Conservation (phyloP, 1,139 yeast species). For the Williopsis jadinii region DNA sequence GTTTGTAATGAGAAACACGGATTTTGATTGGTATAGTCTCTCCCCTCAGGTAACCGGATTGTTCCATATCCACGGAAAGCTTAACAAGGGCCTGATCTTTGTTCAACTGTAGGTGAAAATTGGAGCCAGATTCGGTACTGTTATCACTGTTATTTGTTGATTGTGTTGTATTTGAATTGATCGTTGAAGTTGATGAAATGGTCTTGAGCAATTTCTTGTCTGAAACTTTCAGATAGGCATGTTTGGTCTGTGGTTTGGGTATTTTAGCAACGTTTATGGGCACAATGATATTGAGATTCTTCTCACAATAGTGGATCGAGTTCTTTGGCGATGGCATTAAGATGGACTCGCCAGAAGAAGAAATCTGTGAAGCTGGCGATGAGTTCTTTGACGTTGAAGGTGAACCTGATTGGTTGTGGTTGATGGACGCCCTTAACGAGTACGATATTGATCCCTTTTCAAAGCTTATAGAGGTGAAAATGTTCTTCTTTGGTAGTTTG, state of each 20-base stretch:
- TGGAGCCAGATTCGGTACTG: constrained; percentile 14
- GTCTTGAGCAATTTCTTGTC: constrained; percentile 31
- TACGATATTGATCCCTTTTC: constrained; percentile 83
- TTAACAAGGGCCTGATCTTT: constrained; percentile 31
- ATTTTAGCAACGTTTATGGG: constrained; percentile 69
- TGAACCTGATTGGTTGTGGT: constrained; percentile 21
- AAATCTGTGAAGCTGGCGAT: constrained; percentile 16
- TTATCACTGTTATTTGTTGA: constrained; percentile 13
- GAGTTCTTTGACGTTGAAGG: constrained; percentile 5
- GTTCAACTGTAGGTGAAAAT: constrained; percentile 4
- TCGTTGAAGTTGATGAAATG: constrained; percentile 46
- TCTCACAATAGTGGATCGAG: constrained; percentile 36
- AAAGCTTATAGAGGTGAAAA: constrained; percentile 72
- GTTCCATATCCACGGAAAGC: constrained; percentile 53
- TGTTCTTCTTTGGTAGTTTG: constrained; percentile 61
- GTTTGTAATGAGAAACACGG: constrained; percentile 59
- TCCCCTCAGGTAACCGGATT: constrained; percentile 71
- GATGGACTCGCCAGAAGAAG: constrained; percentile 12
- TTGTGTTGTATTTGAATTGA: constrained; percentile 32
- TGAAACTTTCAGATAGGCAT: constrained; percentile 47
- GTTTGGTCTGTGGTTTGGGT: constrained; percentile 62
- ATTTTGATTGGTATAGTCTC: constrained; percentile 71
- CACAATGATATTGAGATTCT: constrained; percentile 51
- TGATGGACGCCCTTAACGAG: constrained; percentile 49
- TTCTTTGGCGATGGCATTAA: constrained; percentile 11